Conservation (phyloP, 1,284 basidiomycete species). For the Trametes versicolor region DNA sequence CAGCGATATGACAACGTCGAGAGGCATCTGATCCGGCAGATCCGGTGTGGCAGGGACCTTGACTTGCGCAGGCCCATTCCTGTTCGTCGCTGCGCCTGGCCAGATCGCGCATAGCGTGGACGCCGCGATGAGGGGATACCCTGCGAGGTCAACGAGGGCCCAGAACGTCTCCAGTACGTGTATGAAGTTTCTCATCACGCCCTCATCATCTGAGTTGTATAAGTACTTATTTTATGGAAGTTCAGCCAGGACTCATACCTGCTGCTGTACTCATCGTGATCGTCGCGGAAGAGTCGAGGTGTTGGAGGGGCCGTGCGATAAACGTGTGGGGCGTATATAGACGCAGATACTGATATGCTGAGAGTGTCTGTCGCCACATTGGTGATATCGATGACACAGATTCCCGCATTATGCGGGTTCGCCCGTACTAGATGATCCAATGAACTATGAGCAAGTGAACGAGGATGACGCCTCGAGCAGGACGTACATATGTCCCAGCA, state of each 20-base stretch:
- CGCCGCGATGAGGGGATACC: neutral
- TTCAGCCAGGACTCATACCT: too few relatives aligned
- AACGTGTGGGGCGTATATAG: neutral
- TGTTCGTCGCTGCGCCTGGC: neutral
- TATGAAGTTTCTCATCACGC: neutral
- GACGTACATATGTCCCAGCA: slow-evolving; percentile 1
- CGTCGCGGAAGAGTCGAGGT: neutral
- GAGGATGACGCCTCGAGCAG: neutral
- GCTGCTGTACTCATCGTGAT: too few relatives aligned
- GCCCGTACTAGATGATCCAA: neutral
- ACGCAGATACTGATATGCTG: neutral
- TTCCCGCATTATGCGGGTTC: neutral
- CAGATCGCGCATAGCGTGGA: neutral
- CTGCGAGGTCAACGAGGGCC: slow-evolving; percentile 1
- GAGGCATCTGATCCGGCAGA: neutral
- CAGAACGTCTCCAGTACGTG: neutral
- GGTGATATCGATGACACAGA: neutral
- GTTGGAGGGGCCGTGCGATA: neutral
- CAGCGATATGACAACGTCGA: slow-evolving; percentile 1
- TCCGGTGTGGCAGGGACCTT: neutral
- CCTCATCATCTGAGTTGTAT: too few relatives aligned
- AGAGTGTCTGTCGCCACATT: neutral
- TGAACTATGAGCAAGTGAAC: neutral
- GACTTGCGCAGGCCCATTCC: too few relatives aligned
- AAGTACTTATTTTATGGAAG: too few relatives aligned